A percentile compares a stretch with the other conserved stretches of the same genome.
These are phyloP conservation scores for Polyporus tsugae DNA, from an alignment of 1,284 basidiomycete species.

Conservation along the genomic window DNA sequence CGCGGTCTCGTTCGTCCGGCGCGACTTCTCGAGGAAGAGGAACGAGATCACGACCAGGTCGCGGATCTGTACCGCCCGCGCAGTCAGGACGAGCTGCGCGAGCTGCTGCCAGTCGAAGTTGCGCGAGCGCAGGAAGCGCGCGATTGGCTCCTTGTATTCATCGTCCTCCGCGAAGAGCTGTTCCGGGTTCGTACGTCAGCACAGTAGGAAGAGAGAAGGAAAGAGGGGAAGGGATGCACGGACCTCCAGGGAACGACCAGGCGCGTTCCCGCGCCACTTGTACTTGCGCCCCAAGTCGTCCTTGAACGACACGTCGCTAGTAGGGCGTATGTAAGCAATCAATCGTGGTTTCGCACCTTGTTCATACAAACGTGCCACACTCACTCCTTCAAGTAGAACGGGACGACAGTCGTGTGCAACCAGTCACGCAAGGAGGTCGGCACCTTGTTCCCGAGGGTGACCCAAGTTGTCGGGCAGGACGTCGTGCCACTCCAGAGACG, in stretches of 20 bases:
- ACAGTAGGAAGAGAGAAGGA: too few relatives aligned
- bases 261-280: slow-evolving; percentile 51
- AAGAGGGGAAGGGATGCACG: slow-evolving; percentile 3
- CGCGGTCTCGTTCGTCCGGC: slow-evolving; percentile 33
- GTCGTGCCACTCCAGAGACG: slow-evolving; percentile 37
- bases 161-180: slow-evolving; percentile 48
- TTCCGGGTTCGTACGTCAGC: neutral
- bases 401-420: slow-evolving; percentile 54
- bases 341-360: neutral
- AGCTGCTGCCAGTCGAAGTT: slow-evolving; percentile 33
- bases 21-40: slow-evolving; percentile 46
- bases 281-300: slow-evolving; percentile 47
- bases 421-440: slow-evolving; percentile 44
- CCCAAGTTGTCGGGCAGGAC: slow-evolving; percentile 36
- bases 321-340: neutral
- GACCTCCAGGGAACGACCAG: slow-evolving; percentile 48
- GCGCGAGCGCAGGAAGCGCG: slow-evolving; percentile 45
- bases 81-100: slow-evolving; percentile 45
- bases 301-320: slow-evolving; percentile 48
- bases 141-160: slow-evolving; percentile 43
- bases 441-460: slow-evolving; percentile 29
- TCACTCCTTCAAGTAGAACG: slow-evolving; percentile 48
- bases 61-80: slow-evolving; percentile 45
- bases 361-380: slow-evolving; percentile 16
- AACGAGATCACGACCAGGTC: slow-evolving; percentile 51